phyloP scores from a whole-genome alignment of 2,329 filamentous ascomycete genomes.

The Sarocladiaceae sp. region DNA sequence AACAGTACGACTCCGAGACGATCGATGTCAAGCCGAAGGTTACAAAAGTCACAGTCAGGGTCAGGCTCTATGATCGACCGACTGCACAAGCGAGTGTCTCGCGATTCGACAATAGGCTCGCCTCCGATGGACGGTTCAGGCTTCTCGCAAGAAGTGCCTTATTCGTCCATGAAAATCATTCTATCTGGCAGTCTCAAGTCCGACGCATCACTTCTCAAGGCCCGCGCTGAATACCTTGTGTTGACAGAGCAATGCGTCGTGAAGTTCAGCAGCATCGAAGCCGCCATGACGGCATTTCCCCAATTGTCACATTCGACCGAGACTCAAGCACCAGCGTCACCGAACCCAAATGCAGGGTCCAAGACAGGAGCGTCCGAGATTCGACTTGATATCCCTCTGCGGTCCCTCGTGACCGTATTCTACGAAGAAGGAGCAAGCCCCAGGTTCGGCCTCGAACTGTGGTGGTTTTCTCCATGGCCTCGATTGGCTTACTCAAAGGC shows the following conservation, averaged over 20 bases:
- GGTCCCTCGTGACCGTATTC: constrained; percentile 48
- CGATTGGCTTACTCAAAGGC: constrained; percentile 42
- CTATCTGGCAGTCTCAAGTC: constrained; percentile 45
- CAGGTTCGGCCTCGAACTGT: constrained; percentile 50
- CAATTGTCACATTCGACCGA: constrained; percentile 29
- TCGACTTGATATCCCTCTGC: constrained; percentile 43
- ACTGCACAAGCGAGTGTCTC: constrained; percentile 36
- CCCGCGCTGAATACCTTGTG: constrained; percentile 47
- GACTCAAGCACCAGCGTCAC: constrained; percentile 14
- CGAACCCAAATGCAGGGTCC: constrained; percentile 20
- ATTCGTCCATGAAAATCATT: constrained; percentile 34
- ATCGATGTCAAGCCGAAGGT: constrained; percentile 26
- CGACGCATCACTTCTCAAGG: constrained; percentile 44
- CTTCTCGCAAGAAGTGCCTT: constrained; percentile 25
- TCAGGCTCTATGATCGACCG: constrained; percentile 37
- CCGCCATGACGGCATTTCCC: constrained; percentile 44
- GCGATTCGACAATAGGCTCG: constrained; percentile 27
- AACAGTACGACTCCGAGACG: constrained; percentile 24
- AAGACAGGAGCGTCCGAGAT: constrained; percentile 30
- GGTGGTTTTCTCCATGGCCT: constrained; percentile 46
- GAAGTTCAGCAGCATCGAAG: constrained; percentile 44
- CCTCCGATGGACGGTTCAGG: constrained; percentile 25
- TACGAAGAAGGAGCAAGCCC: constrained; percentile 45
- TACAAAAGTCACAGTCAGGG: constrained; percentile 34
- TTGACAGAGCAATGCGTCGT: constrained; percentile 46